These are phyloP conservation scores for Scedosporium dehoogii DNA, from an alignment of 2,329 filamentous ascomycete species.

Conservation along the genomic window DNA sequence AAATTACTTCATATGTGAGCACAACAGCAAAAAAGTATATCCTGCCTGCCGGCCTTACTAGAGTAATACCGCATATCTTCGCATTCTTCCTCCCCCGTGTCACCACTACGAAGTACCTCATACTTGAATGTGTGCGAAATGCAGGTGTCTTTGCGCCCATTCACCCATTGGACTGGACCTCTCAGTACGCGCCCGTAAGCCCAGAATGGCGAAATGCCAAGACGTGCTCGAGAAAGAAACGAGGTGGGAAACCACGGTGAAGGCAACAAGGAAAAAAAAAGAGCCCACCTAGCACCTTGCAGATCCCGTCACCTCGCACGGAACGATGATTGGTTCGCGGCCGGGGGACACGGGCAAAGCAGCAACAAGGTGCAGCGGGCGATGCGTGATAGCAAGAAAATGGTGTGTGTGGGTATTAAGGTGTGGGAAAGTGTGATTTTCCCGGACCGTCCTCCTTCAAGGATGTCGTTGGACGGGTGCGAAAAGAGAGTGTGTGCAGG, in stretches of 20 bases:
- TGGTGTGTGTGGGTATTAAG: neutral
- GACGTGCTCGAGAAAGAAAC: neutral
- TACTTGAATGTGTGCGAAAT: too few species aligned
- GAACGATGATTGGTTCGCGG: conserved; percentile 2
- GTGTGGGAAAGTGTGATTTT: neutral
- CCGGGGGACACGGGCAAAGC: neutral
- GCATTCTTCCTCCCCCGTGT: too few species aligned
- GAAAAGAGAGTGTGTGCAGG: neutral
- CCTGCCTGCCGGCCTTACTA: too few species aligned
- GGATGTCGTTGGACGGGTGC: neutral
- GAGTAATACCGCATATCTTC: too few species aligned
- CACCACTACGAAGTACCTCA: too few species aligned
- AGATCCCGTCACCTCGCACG: conserved; percentile 3
- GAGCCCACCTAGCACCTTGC: neutral
- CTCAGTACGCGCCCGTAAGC: neutral
- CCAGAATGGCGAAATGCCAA: neutral
- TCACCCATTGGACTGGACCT: neutral
- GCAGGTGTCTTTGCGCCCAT: neutral
- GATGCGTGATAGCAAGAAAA: neutral
- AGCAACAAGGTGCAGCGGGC: neutral
- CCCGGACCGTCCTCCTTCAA: neutral
- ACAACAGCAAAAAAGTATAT: too few species aligned
- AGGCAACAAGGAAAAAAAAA: neutral
- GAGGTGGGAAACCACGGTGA: neutral
- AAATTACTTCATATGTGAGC: too few species aligned